These are phyloP conservation scores for Thoreauomyces humboldtii DNA, from an alignment of 192 early-diverging fungal species.

Conservation along the genomic window DNA sequence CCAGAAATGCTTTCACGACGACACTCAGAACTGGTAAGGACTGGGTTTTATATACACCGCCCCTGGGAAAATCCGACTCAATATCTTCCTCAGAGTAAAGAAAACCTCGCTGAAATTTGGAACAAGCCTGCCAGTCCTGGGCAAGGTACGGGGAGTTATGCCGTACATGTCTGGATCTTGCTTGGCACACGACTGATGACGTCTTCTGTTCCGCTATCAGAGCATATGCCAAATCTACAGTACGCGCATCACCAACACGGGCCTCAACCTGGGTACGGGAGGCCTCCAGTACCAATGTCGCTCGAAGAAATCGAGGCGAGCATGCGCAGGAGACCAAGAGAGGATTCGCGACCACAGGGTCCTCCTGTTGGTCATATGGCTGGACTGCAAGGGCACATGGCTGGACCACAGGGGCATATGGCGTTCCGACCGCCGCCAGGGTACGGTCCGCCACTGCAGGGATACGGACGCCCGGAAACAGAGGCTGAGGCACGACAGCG, in stretches of 20 bases:
- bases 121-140: slow-evolving; percentile 10
- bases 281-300: slow-evolving; percentile 27
- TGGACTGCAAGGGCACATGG: no score
- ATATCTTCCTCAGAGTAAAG: slow-evolving; percentile 4
- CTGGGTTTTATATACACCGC: neutral
- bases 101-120: slow-evolving; percentile 26
- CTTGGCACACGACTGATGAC: no score
- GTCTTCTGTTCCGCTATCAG: no score
- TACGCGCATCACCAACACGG: neutral
- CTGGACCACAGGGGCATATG: no score
- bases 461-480: neutral
- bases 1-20: slow-evolving; percentile 1
- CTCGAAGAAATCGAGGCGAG: slow-evolving; percentile 41
- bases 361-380: no score
- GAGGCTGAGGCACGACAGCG: no score
- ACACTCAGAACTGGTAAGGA: slow-evolving; percentile 16
- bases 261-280: neutral
- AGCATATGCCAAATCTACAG: no score
- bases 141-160: no score
- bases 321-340: slow-evolving; percentile 17
- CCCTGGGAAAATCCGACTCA: neutral
- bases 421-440: neutral
- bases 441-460: neutral
- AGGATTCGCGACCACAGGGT: neutral
- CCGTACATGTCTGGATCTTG: no score